Conservation (phyloP, 768 basidiomycete species). For the Terana coerulea region DNA sequence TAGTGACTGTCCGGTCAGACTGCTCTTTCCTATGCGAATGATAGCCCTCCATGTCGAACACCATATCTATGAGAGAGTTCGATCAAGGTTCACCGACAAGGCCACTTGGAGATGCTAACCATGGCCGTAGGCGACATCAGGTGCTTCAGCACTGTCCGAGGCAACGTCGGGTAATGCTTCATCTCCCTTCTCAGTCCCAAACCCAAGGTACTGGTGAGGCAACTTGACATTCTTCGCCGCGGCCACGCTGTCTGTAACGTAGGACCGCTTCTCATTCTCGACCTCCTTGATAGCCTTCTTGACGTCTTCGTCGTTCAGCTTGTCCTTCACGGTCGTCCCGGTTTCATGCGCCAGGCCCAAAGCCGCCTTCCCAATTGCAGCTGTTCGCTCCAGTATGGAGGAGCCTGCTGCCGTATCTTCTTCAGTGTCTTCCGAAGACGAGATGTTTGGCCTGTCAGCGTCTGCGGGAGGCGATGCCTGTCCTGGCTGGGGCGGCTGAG, state of each 20-base stretch:
- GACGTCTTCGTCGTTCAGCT: conserved; percentile 23
- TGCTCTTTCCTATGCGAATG: conserved; percentile 36
- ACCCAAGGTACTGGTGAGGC: conserved; percentile 22
- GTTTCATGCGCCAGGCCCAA: conserved; percentile 23
- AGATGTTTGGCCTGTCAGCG: neutral
- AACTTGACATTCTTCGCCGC: conserved; percentile 19
- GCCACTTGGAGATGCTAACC: conserved; percentile 31
- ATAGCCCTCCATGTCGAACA: conserved; percentile 83
- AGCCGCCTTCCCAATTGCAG: conserved; percentile 26
- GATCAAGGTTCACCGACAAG: neutral
- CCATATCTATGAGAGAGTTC: conserved; percentile 48
- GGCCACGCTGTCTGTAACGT: conserved; percentile 13
- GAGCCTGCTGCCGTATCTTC: no score
- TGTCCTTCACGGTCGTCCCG: conserved; percentile 23
- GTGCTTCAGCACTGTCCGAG: conserved; percentile 30
- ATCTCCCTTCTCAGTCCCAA: conserved; percentile 29
- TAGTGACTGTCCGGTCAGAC: conserved; percentile 27
- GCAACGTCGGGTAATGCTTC: conserved; percentile 43
- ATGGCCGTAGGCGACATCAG: conserved; percentile 48
- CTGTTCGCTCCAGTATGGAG: conserved; percentile 21
- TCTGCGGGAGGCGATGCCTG: neutral
- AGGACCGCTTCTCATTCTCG: conserved; percentile 12
- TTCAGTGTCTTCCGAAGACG: conserved; percentile 2
- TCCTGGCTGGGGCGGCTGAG: neutral
- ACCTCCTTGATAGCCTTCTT: conserved; percentile 18